Percentiles rank a stretch among this genome's conserved stretches.
These are phyloP conservation scores for Leccinum pachyderme DNA, from an alignment of 1,284 basidiomycete species.

Conservation along the genomic window DNA sequence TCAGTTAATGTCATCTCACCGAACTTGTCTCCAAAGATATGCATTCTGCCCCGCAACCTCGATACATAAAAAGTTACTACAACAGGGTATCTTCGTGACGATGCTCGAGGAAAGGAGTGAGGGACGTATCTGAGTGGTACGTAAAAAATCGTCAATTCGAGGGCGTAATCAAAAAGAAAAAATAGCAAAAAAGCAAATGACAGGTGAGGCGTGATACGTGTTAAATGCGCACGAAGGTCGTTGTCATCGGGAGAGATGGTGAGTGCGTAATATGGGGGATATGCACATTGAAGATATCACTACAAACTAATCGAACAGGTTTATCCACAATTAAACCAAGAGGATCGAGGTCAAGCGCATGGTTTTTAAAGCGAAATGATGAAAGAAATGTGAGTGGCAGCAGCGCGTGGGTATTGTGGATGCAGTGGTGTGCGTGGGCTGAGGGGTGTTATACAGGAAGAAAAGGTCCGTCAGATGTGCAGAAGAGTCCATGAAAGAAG, in stretches of 20 bases:
- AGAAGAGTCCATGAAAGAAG: conserved; percentile 25
- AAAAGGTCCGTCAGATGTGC: conserved; percentile 23
- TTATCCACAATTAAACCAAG: conserved; percentile 37
- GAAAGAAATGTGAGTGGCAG: conserved; percentile 25
- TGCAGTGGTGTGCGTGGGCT: conserved; percentile 20
- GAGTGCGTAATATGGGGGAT: conserved; percentile 20
- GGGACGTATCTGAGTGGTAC: conserved; percentile 18
- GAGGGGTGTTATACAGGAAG: conserved; percentile 30
- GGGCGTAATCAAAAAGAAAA: conserved; percentile 19
- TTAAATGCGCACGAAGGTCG: conserved; percentile 9
- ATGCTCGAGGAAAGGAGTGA: conserved; percentile 16
- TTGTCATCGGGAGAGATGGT: conserved; percentile 9
- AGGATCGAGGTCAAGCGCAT: conserved; percentile 13
- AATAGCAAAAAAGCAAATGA: not conserved
- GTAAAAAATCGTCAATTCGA: conserved; percentile 33
- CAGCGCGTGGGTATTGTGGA: conserved; percentile 32
- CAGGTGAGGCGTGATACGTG: conserved; percentile 25
- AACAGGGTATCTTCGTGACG: conserved; percentile 38
- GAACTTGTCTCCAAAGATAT: conserved; percentile 31
- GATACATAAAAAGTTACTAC: conserved; percentile 33
- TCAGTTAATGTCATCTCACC: not conserved
- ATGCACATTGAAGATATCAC: conserved; percentile 34
- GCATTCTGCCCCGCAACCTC: conserved; percentile 37
- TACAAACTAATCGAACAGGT: conserved; percentile 34
- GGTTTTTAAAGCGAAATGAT: conserved; percentile 4